These are phyloP conservation scores for Rutstroemia sp. DNA, from an alignment of 2,329 filamentous ascomycete genomes.

Conservation along the genomic window DNA sequence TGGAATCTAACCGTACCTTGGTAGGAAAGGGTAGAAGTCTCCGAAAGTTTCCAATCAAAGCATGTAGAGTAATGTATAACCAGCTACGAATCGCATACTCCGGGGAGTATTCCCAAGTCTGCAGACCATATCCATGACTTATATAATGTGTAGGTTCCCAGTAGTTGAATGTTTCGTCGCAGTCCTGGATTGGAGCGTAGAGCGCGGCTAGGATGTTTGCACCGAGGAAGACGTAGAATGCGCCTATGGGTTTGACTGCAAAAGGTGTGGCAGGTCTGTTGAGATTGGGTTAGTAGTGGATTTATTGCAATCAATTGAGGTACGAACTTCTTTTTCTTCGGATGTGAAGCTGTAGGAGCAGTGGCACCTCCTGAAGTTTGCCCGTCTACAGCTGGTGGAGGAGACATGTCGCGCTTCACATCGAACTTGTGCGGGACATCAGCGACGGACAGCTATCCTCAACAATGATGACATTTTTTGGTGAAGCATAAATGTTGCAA, in stretches of 20 bases:
- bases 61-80: constrained; percentile 80
- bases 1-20: constrained; percentile 38
- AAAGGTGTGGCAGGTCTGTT: constrained; percentile 43
- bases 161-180: constrained; percentile 98
- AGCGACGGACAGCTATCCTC: background rate
- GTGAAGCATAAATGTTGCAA: background rate
- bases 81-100: constrained; percentile 93
- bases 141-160: constrained; percentile 97
- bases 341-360: constrained; percentile 9
- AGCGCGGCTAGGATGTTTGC: constrained; percentile 70
- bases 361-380: background rate
- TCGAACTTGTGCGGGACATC: background rate
- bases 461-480: background rate
- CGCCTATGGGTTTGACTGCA: constrained; percentile 62
- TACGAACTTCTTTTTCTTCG: constrained; percentile 22
- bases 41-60: constrained; percentile 59
- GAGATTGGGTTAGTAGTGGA: constrained; percentile 9
- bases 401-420: constrained; percentile 1
- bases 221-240: constrained; percentile 72
- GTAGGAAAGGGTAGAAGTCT: constrained; percentile 54
- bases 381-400: background rate
- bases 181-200: constrained; percentile 91
- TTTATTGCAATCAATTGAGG: background rate
- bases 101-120: constrained; percentile 98
- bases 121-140: constrained; percentile 82